phyloP scores from a whole-genome alignment of 202 grass and related monocot species.

The Musa balbisiana region DNA sequence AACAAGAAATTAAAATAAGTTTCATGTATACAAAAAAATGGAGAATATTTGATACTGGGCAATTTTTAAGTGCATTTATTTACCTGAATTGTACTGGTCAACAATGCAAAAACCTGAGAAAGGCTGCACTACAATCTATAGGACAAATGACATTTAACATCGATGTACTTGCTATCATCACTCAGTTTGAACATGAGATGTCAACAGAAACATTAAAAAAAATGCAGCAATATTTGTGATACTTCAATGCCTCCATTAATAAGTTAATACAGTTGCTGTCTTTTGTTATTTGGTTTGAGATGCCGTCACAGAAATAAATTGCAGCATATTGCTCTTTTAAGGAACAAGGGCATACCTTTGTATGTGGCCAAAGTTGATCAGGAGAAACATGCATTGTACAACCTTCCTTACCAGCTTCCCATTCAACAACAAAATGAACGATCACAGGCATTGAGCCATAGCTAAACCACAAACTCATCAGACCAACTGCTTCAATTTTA shows the following conservation, averaged over 20 bases:
- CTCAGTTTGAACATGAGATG: neutral
- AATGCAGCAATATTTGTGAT: neutral
- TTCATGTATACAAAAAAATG: neutral
- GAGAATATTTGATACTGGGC: neutral
- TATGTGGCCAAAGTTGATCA: conserved; percentile 99
- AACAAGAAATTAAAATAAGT: neutral
- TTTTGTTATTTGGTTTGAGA: neutral
- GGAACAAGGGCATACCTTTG: conserved; percentile 53
- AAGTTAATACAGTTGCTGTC: too few relatives aligned
- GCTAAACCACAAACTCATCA: conserved; percentile 97
- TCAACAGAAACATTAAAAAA: neutral
- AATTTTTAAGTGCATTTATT: neutral
- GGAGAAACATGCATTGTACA: conserved; percentile 98
- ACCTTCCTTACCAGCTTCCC: conserved; percentile 73
- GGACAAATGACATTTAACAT: neutral
- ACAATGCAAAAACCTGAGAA: neutral
- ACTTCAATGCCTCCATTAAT: neutral
- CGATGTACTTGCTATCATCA: neutral
- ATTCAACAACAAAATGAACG: conserved; percentile 99
- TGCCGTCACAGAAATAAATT: neutral
- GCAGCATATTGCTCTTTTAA: neutral
- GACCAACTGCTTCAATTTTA: conserved; percentile 90
- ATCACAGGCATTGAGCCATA: conserved; percentile 82
- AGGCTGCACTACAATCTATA: neutral
- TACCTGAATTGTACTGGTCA: neutral